Evolutionary conservation across 73 alveolate genomes (phyloP), one percentile per base, ranked within the genome.

Genomic region (Paramecium tetraurelia): DNA sequence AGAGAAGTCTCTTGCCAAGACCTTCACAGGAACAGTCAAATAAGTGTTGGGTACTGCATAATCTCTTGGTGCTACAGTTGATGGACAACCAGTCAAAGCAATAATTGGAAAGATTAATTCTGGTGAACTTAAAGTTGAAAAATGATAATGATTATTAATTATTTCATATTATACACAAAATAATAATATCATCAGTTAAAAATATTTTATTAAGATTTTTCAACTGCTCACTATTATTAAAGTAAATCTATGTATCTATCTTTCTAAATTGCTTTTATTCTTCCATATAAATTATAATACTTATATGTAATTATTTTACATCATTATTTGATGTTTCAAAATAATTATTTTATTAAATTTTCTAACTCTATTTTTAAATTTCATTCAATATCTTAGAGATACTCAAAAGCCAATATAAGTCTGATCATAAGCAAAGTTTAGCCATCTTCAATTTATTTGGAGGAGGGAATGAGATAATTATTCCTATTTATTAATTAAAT

Each of bases 11-110:
- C 85, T 90, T 70, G 92, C 95, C 33, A 94, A 83, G 77, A 58
- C 92, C 21, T 92, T 94, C 40, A 92, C 89, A 44, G 97, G 97
- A 20, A 94, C 97, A 29, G 94, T 94, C 58, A 94, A 92, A 86
- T 92, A 85, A 59, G 94, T 93, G 35, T 86, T 93, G 22, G 96
- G 96, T 9, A 93, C 96, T 38, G 94, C 94, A 68, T 72, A 89
- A 58, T 92, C 96, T 35, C 93, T 92, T 20, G 96, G 96, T 22
- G 85, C 90, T 11, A 92, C 96, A 20, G 95, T 90, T 40, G 96
- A 89, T 86, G 95, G 95, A 38, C 10, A 89, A 59, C 24, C 95
- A 22, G 95, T 94, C 22, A 92, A 92, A 92, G 72, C 69, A 20
- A 84, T 86, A 41, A 92, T 89, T 10, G 68, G 58, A 44, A 63